These are phyloP conservation scores for Trebouxia sp. DNA, from an alignment of 139 green algal genomes.

Conservation along the genomic window DNA sequence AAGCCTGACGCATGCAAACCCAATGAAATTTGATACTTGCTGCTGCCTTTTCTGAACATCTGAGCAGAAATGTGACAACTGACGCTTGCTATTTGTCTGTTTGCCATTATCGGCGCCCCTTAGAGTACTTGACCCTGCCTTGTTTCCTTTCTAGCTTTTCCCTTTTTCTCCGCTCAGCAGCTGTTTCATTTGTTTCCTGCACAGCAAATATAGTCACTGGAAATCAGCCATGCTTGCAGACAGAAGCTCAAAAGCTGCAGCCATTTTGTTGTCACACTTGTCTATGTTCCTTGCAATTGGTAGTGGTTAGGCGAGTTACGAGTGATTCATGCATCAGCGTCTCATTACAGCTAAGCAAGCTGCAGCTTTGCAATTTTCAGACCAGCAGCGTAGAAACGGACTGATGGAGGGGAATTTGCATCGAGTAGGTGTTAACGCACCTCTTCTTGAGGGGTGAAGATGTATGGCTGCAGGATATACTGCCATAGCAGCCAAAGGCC, in stretches of 20 bases:
- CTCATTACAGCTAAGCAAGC: background rate
- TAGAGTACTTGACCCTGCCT: background rate
- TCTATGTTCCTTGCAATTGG: too few species aligned
- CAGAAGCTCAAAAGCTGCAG: too few species aligned
- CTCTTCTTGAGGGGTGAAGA: background rate
- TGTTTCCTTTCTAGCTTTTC: constrained; percentile 58
- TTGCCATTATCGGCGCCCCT: background rate
- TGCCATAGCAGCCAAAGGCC: constrained; percentile 26
- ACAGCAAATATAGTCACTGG: too few species aligned
- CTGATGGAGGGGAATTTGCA: too few species aligned
- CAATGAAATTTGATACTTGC: too few species aligned
- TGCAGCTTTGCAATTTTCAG: background rate
- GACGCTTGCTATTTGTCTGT: background rate
- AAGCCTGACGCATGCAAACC: too few species aligned
- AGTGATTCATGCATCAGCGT: background rate
- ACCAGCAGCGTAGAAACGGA: too few species aligned
- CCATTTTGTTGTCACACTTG: too few species aligned
- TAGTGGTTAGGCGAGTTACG: background rate
- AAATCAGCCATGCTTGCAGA: too few species aligned
- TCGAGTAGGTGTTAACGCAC: too few species aligned
- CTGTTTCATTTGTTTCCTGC: constrained; percentile 25
- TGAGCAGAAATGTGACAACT: too few species aligned
- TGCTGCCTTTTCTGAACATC: too few species aligned
- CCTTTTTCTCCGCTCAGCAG: constrained; percentile 39
- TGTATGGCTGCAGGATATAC: constrained; percentile 45